These are phyloP conservation scores for Metarhizium humberi DNA, from an alignment of 2,329 filamentous ascomycete species.

Conservation along the genomic window DNA sequence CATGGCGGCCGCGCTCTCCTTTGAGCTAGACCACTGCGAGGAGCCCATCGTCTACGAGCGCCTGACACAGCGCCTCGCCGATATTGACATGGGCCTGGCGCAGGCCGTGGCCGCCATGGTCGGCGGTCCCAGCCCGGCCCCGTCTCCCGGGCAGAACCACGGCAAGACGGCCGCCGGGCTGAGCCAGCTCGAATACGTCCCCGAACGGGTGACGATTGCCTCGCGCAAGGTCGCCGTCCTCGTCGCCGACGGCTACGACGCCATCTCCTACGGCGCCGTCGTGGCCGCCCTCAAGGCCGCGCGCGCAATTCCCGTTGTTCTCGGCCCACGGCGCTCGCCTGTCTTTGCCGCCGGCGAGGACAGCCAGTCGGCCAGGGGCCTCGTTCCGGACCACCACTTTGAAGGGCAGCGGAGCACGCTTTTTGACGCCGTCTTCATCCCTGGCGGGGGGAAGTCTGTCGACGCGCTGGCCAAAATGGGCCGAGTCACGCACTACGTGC, in stretches of 20 bases:
- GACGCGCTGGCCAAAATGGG: conserved; percentile 58
- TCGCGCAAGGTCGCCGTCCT: conserved; percentile 66
- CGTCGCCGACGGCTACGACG: conserved; percentile 69
- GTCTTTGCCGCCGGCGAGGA: conserved; percentile 54
- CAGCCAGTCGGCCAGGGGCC: conserved; percentile 39
- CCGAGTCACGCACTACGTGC: conserved; percentile 65
- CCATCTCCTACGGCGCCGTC: conserved; percentile 53
- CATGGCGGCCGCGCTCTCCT: conserved; percentile 60
- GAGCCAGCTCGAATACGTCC: conserved; percentile 59
- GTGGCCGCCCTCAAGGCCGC: conserved; percentile 53
- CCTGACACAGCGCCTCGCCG: conserved; percentile 56
- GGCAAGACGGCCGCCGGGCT: conserved; percentile 58
- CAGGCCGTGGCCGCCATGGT: conserved; percentile 61
- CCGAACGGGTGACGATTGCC: conserved; percentile 55
- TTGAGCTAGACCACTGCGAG: conserved; percentile 75
- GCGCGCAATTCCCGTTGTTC: conserved; percentile 61
- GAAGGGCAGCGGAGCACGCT: conserved; percentile 72
- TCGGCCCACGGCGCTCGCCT: conserved; percentile 56
- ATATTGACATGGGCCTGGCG: conserved; percentile 64
- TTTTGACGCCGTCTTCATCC: conserved; percentile 73
- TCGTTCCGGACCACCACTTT: conserved; percentile 67
- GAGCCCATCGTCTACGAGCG: conserved; percentile 68
- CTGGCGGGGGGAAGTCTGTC: conserved; percentile 57
- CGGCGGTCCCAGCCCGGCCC: conserved; percentile 52
- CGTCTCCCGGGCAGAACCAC: conserved; percentile 44